Percentiles rank a stretch among this genome's conserved stretches.
Conservation (phyloP, 148 eudicot genomes). For the Camellia sinensis region DNA sequence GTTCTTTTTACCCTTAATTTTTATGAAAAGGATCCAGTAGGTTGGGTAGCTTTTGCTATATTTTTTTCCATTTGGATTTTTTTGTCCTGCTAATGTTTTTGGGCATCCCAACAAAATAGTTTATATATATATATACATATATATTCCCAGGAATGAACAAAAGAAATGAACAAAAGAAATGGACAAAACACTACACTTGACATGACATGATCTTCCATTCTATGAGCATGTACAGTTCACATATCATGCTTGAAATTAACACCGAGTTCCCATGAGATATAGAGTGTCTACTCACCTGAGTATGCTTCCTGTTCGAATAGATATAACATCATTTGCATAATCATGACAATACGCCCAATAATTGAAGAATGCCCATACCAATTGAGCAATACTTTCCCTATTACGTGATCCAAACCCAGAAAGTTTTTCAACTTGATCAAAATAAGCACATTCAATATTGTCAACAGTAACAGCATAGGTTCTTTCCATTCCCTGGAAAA, state of each 20-base stretch:
- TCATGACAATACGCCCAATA: constrained; percentile 97
- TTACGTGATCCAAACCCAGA: constrained; percentile 65
- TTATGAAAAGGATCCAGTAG: too few relatives aligned
- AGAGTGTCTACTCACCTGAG: constrained; percentile 53
- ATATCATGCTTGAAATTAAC: not conserved
- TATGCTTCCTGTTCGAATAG: constrained; percentile 65
- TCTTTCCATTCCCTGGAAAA: constrained; percentile 62
- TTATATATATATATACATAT: too few relatives aligned
- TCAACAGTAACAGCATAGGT: constrained; percentile 71
- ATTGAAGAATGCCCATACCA: constrained; percentile 86
- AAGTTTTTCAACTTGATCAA: constrained; percentile 82
- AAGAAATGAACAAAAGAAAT: not conserved
- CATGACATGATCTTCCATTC: constrained; percentile 2
- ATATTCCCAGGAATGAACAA: too few relatives aligned
- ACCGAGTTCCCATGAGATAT: constrained; percentile 1
- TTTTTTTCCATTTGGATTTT: too few relatives aligned
- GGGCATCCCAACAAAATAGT: too few relatives aligned
- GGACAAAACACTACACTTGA: not conserved
- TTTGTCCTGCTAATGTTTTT: too few relatives aligned
- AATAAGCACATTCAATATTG: constrained; percentile 58
- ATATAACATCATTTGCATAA: constrained; percentile 77
- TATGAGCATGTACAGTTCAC: not conserved
- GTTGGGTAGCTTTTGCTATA: too few relatives aligned
- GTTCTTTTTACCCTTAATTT: too few relatives aligned
- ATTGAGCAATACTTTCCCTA: constrained; percentile 64